Base-by-base conservation (phyloP, 2,329 filamentous ascomycete genomes). In the Huntiella abstrusa region DNA sequence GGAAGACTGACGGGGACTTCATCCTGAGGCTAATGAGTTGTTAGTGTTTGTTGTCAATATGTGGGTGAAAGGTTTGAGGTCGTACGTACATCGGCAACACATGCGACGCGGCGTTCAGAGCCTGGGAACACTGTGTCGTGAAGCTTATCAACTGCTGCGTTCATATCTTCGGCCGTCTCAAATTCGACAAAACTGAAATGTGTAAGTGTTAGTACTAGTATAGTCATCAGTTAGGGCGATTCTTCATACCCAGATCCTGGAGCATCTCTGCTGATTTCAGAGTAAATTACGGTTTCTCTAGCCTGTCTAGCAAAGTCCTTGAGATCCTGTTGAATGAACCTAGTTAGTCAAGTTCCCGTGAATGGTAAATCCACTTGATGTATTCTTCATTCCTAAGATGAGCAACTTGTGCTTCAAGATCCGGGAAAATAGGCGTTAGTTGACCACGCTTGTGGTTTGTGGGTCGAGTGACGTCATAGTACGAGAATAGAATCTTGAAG, bases 221-320 rank as follows among this genome's bases (percentile, higher is more conserved):
- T 16, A 10, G 12, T 35, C 13, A 17, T 41, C 6, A 15, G 15
- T 4, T 17, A 36, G n/a, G 10, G n/a, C 2, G 32, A n/a, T n/a
- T 33, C 37, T 33, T 38, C 41, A 16, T 40, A 47, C 47, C 42
- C 43, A 45, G 47, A 28, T 32, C 46, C 41, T 37, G 43, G 38
- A 16, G 81, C 82, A 60, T 93, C 87, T 58, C 88, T 86, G 56
- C 80, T 81, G 51, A 92, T 92, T 67, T 98, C 91, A 54, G 87
- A 95, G 63, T 94, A 98, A 58, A 98, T 91, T 54, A 98, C 91
- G 62, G 96, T 91, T 64, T 94, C 75, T 64, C 86, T 86, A 63
- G 88, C 92, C 64, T 92, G 84, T 61, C 91, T 86, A 52, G 91
- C 91, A 66, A 98, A 98, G 64, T 98, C 91, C 83, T 98, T 98